phyloP scores from a whole-genome alignment of 2,329 filamentous ascomycete genomes.

The Basipetospora sp. region DNA sequence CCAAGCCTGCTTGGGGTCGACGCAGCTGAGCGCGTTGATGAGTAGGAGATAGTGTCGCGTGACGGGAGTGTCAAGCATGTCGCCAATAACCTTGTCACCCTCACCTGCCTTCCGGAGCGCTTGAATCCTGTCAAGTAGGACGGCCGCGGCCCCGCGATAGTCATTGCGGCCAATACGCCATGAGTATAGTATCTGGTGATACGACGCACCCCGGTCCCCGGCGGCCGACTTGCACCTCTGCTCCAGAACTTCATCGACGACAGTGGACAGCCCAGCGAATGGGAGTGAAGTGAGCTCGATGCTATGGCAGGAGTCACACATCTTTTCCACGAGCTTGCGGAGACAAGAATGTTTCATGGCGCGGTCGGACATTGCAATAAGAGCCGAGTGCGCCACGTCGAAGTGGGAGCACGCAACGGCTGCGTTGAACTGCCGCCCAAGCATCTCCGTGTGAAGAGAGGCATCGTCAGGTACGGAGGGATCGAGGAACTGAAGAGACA shows the following conservation, averaged over 20 bases:
- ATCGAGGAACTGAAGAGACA: conserved; percentile 50
- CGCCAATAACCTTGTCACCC: conserved; percentile 38
- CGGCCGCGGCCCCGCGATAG: conserved; percentile 62
- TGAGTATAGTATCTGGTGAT: conserved; percentile 79
- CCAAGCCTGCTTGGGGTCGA: conserved; percentile 68
- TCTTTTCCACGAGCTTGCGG: conserved; percentile 51
- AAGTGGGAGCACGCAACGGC: conserved; percentile 67
- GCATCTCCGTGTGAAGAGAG: conserved; percentile 51
- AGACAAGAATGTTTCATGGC: conserved; percentile 60
- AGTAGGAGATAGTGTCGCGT: conserved; percentile 73
- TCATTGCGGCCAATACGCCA: conserved; percentile 75
- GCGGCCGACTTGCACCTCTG: conserved; percentile 55
- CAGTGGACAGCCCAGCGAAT: conserved; percentile 60
- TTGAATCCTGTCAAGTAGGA: conserved; percentile 48
- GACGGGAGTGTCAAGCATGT: conserved; percentile 47
- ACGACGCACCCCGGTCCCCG: conserved; percentile 52
- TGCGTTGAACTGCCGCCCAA: conserved; percentile 71
- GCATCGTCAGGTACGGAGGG: conserved; percentile 15
- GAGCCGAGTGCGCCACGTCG: conserved; percentile 64
- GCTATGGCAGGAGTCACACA: conserved; percentile 53
- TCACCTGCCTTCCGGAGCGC: conserved; percentile 45
- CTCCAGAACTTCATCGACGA: conserved; percentile 65
- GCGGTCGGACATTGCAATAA: conserved; percentile 57
- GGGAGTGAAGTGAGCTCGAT: conserved; percentile 60
- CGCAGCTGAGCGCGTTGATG: conserved; percentile 83